Base-by-base conservation (phyloP, 2,329 filamentous ascomycete species). In the Zasmidium cellare region DNA sequence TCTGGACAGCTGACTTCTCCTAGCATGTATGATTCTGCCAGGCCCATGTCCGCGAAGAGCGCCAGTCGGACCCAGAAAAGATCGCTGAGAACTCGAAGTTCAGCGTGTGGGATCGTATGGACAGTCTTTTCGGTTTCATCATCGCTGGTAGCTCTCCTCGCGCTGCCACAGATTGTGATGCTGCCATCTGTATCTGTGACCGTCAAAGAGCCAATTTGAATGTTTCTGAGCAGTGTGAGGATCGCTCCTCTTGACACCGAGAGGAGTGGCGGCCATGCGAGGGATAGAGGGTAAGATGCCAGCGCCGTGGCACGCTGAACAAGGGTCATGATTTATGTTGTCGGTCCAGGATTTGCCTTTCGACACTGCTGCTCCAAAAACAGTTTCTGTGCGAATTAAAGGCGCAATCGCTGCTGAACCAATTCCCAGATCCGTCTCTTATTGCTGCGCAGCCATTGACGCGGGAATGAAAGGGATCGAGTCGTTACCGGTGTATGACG, bases 41-140 rank as follows among this genome's bases (percentile, higher is more conserved):
- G 89, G 2, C 88, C 88, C 86, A 91, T 90, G 71, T 91, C 88
- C 38, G 84, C 86, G 68, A 89, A 89, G 24, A 91, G 74, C 47
- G 87, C 79, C 52, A 89, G 73, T 44, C 87, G 81, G 67, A 89
- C 80, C 87, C 87, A 91, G 69, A 90, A 90, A 25, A 84, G 79
- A 61, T 89, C 86, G 65, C 83, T 83, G 68, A 83, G 82, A 9
- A 90, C 80, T 12, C 81, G 77, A 31, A 90, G 73, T 64, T 86
- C 81, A 2, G 84, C 79, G 35, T 77, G 75, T 22, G 78, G 79
- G 25, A 66, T 66, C n/a, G 67, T 64, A 61, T 73, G 68, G 46
- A 74, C 69, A 1, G 57, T 75, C 49, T 76, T 75, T 46, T 72
- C 71, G 22, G 47, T 52, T 9, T 74, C 72, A 20, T 81, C 64